phyloP scores from a whole-genome alignment of 495 filamentous ascomycete species.

The Symbiotaphrina buchneri region DNA sequence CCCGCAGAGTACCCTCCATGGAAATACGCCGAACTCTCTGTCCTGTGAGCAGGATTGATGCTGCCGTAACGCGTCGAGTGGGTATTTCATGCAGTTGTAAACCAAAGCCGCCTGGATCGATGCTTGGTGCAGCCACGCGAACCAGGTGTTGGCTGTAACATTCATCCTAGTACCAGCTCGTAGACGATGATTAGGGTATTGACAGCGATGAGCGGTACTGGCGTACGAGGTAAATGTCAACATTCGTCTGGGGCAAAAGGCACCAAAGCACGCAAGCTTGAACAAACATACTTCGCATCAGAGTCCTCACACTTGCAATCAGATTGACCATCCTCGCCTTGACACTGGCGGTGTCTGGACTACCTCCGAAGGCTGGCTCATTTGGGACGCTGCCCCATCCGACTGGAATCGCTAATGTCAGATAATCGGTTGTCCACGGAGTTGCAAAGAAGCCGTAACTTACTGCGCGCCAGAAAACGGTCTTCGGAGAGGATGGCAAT shows the following conservation, averaged over 20 bases:
- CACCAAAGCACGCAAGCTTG: not conserved
- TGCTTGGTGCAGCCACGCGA: too few species aligned
- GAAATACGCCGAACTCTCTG: too few species aligned
- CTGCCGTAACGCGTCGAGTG: too few species aligned
- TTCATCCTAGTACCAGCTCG: slow-evolving; percentile 68
- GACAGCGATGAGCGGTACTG: slow-evolving; percentile 84
- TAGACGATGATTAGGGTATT: slow-evolving; percentile 83
- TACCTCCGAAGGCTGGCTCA: slow-evolving; percentile 5
- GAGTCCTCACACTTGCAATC: slow-evolving; percentile 71
- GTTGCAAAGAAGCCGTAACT: slow-evolving; percentile 11
- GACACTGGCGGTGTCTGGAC: slow-evolving; percentile 48
- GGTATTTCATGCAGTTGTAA: too few species aligned
- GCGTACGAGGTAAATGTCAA: not conserved
- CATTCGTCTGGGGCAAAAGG: not conserved
- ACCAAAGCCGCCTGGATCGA: too few species aligned
- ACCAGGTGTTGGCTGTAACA: too few species aligned
- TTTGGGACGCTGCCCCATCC: slow-evolving; percentile 2
- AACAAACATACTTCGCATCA: slow-evolving; percentile 70
- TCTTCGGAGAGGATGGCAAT: slow-evolving; percentile 94
- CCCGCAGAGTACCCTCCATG: too few species aligned
- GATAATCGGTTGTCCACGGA: not conserved
- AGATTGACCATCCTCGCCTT: slow-evolving; percentile 76
- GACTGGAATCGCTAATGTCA: slow-evolving; percentile 1
- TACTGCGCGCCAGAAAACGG: slow-evolving; percentile 89
- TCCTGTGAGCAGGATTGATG: too few species aligned